Base-by-base conservation (phyloP, 176 grass and related monocot genomes). In the Ensete glaucum region DNA sequence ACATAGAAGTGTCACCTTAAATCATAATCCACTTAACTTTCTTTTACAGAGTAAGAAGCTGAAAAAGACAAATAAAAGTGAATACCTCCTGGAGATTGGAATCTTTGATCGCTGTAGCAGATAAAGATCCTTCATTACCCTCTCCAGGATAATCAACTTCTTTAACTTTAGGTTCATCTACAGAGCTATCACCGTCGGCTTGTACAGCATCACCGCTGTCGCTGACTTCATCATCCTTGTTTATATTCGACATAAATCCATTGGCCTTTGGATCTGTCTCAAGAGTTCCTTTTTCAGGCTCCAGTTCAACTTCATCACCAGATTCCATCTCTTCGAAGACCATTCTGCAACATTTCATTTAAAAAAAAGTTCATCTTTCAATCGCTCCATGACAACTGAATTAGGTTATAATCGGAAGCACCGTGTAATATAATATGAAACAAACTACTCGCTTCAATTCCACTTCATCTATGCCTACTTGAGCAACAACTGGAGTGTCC, bases 121-220 rank as follows among this genome's bases (percentile, higher is more conserved):
- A 29, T n/a, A 23, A 77, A 76, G 83, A 88, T 80, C 78, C 85
- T 11, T 22, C 66, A 21, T 16, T 13, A 15, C 29, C 52, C 9
- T 2, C n/a, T 63, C 34, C 67, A 64, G 55, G 69, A 53, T 59
- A 16, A 51, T 65, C 49, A 51, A 26, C 16, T 65, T 13, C 59
- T 52, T 65, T 60, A 9, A 17, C n/a, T 48, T 65, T 34, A 25
- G 59, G 49, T 23, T 20, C 14, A 52, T 65, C 48, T 16, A 21
- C 19, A 17, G 6, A 25, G 20, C 43, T 43, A 3, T 43, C 13
- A 26, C 25, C 27, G 4, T 51, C 52, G 9, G 49, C n/a, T 53
- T 65, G 27, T 4, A 53, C 60, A 53, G 48, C 22, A 65, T 66
- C 75, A 25, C 12, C 2, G 21, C 48, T 51, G 21, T 64, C 19